These are phyloP conservation scores for Cryoendolithus antarcticus DNA, from an alignment of 2,329 filamentous ascomycete genomes.

Conservation along the genomic window DNA sequence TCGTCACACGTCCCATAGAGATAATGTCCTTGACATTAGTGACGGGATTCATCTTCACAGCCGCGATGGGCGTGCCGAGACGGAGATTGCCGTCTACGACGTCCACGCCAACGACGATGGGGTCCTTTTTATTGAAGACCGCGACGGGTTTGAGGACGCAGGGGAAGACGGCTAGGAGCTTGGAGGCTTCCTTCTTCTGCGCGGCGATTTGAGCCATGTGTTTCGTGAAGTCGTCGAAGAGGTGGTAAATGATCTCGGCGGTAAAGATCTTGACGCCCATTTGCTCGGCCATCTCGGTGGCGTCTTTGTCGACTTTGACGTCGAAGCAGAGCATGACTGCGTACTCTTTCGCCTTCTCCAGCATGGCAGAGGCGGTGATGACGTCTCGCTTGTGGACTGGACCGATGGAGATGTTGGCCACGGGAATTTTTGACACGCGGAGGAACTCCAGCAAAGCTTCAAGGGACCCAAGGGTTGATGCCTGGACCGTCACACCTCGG, in stretches of 20 bases:
- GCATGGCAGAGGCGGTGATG: conserved; percentile 84
- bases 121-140: conserved; percentile 96
- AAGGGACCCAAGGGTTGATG: conserved; percentile 90
- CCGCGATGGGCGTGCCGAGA: conserved; percentile 80
- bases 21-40: conserved; percentile 78
- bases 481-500: conserved; percentile 91
- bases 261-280: conserved; percentile 96
- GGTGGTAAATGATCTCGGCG: conserved; percentile 96
- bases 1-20: conserved; percentile 80
- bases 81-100: conserved; percentile 80
- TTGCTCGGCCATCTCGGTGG: conserved; percentile 78
- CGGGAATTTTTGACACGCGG: conserved; percentile 89
- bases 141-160: conserved; percentile 82
- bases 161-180: conserved; percentile 92
- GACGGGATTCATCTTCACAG: conserved; percentile 66
- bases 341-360: conserved; percentile 88
- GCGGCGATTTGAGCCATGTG: conserved; percentile 81
- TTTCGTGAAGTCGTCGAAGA: conserved; percentile 92
- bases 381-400: conserved; percentile 97
- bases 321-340: conserved; percentile 99
- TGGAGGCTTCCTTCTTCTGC: conserved; percentile 91
- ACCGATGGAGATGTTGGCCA: conserved; percentile 92
- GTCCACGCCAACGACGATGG: conserved; percentile 91
- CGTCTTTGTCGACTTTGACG: conserved; percentile 98
- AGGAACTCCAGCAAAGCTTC: conserved; percentile 95